phyloP scores from a whole-genome alignment of 495 filamentous ascomycete genomes.

The Lasiosphaeria ovina region DNA sequence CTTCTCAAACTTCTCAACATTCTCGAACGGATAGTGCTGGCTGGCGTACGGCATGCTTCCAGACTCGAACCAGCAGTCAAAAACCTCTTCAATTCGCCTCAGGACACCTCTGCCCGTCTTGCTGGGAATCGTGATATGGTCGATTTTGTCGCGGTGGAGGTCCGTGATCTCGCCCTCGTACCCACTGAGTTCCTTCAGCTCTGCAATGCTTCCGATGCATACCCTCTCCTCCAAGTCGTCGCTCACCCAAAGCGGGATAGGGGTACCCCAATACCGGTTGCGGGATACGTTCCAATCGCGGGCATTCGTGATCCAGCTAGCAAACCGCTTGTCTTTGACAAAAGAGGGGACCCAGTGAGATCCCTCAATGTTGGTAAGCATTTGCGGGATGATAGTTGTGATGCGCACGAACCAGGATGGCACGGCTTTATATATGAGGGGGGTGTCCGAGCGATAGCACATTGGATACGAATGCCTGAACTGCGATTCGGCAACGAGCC shows the following conservation, averaged over 20 bases:
- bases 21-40: conserved; percentile 93
- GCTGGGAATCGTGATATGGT: conserved; percentile 94
- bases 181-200: conserved; percentile 84
- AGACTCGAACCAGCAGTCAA: conserved; percentile 90
- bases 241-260: conserved; percentile 91
- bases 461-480: conserved; percentile 93
- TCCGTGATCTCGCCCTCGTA: conserved; percentile 83
- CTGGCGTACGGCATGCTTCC: conserved; percentile 96
- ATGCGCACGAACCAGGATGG: conserved; percentile 96
- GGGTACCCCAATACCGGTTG: conserved; percentile 97
- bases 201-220: conserved; percentile 80
- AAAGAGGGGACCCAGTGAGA: conserved; percentile 93
- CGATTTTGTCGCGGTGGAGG: conserved; percentile 91
- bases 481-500: conserved; percentile 84
- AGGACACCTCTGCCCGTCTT: conserved; percentile 84
- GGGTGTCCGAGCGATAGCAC: conserved; percentile 94
- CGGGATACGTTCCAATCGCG: conserved; percentile 96
- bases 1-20: conserved; percentile 73
- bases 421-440: conserved; percentile 90
- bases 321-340: conserved; percentile 90
- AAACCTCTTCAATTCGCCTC: conserved; percentile 83
- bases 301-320: conserved; percentile 65
- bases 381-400: conserved; percentile 76
- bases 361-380: conserved; percentile 83
- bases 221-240: conserved; percentile 84